Evolutionary conservation across 2,329 filamentous ascomycete genomes (phyloP).

Genomic region (Cercospora canescens): DNA sequence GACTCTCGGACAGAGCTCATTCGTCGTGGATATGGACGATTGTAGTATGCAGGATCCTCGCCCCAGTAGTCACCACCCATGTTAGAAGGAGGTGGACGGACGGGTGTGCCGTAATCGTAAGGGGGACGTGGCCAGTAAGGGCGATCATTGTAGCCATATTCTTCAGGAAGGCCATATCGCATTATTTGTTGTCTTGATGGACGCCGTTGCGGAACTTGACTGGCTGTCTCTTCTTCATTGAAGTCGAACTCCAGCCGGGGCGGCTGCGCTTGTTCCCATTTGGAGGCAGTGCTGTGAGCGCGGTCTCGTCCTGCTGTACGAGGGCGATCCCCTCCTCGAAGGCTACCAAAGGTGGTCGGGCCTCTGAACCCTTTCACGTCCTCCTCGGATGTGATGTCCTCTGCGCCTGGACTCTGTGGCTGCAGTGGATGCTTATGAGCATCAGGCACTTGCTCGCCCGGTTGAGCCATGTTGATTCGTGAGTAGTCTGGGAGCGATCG

Average conservation of each 20-base stretch:
- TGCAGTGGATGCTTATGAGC: not conserved
- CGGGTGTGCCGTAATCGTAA: slow-evolving; percentile 26
- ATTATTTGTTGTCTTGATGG: slow-evolving; percentile 30
- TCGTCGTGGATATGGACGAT: slow-evolving; percentile 27
- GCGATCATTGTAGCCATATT: slow-evolving; percentile 28
- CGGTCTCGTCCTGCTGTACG: slow-evolving; percentile 15
- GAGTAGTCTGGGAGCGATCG: slow-evolving; percentile 12
- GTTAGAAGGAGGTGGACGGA: slow-evolving; percentile 12
- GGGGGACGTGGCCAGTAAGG: slow-evolving; percentile 24
- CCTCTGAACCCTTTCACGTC: slow-evolving; percentile 15
- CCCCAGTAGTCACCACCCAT: slow-evolving; percentile 23
- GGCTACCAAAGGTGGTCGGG: slow-evolving; percentile 4
- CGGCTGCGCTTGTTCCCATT: slow-evolving; percentile 17
- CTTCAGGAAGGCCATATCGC: slow-evolving; percentile 27
- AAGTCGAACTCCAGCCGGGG: slow-evolving; percentile 27
- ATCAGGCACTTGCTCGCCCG: slow-evolving; percentile 2
- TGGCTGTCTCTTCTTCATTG: slow-evolving; percentile 15
- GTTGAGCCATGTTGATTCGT: slow-evolving; percentile 10
- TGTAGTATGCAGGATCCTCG: slow-evolving; percentile 29
- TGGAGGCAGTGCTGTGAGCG: slow-evolving; percentile 22
- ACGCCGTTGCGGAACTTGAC: slow-evolving; percentile 20
- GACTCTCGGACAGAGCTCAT: slow-evolving; percentile 25
- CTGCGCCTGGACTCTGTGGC: slow-evolving; percentile 2
- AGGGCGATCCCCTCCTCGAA: slow-evolving; percentile 5
- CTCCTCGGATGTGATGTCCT: slow-evolving; percentile 14